phyloP scores from a whole-genome alignment of 225 moss, liverwort and hornwort species.

The Anthoceros angustus region DNA sequence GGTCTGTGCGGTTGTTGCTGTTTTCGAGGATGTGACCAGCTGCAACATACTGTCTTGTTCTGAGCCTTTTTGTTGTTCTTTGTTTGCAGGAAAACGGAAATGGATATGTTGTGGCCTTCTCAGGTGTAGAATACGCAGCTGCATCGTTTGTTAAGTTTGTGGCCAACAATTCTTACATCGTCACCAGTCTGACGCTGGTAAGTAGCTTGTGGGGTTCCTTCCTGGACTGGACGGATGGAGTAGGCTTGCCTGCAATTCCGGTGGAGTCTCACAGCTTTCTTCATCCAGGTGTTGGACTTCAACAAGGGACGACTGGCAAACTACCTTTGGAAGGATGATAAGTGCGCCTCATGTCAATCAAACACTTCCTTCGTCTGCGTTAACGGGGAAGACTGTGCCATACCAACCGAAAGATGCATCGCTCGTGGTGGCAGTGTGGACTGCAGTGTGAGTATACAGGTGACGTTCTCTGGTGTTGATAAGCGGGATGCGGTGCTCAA shows the following conservation, averaged over 20 bases:
- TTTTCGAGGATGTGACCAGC: neutral
- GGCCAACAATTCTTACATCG: constrained; percentile 40
- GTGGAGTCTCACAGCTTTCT: neutral
- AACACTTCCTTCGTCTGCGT: constrained; percentile 47
- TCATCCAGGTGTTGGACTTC: constrained; percentile 45
- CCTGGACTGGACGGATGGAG: neutral
- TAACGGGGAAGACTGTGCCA: constrained; percentile 40
- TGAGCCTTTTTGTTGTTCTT: neutral
- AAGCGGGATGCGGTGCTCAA: constrained; percentile 33
- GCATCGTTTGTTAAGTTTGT: constrained; percentile 45
- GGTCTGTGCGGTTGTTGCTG: constrained; percentile 8
- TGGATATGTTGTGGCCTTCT: constrained; percentile 44
- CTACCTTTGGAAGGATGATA: constrained; percentile 52
- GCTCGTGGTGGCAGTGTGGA: constrained; percentile 36
- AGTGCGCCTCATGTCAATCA: constrained; percentile 36
- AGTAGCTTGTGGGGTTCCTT: neutral
- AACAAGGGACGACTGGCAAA: constrained; percentile 37
- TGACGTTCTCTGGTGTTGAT: constrained; percentile 54
- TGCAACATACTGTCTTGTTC: neutral
- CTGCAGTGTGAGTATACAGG: constrained; percentile 60
- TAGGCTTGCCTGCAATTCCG: neutral
- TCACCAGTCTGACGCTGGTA: constrained; percentile 64
- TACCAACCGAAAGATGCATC: constrained; percentile 28
- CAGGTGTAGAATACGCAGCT: constrained; percentile 42
- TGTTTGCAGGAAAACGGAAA: constrained; percentile 37